A percentile compares a stretch with the other conserved stretches of the same genome.
phyloP scores from a whole-genome alignment of 2,329 filamentous ascomycete species.

The Fusarium denticulatum region DNA sequence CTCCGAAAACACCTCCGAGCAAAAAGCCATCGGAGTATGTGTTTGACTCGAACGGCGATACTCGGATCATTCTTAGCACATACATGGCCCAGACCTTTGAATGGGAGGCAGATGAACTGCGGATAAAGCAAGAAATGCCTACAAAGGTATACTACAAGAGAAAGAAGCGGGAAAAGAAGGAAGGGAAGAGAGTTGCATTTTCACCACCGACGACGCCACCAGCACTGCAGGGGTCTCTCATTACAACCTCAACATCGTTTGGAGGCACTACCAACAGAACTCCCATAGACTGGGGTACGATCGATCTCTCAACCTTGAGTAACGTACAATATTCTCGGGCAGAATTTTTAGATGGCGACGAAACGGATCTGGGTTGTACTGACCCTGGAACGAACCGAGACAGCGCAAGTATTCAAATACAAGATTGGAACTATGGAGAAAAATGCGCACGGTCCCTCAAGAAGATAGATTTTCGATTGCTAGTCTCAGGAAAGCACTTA shows the following conservation, averaged over 20 bases:
- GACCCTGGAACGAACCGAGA: rapidly evolving
- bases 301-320: rapidly evolving
- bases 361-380: rapidly evolving
- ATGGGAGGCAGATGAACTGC: neutral
- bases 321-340: rapidly evolving
- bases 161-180: neutral
- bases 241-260: rapidly evolving
- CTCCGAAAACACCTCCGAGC: neutral
- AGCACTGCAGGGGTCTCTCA: rapidly evolving
- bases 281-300: rapidly evolving
- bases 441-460: rapidly evolving
- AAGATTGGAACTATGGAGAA: neutral
- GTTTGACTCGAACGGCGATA: neutral
- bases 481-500: slow-evolving; percentile 5
- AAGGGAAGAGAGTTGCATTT: rapidly evolving
- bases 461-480: neutral
- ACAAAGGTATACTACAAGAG: rapidly evolving
- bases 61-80: neutral
- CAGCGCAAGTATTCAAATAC: rapidly evolving
- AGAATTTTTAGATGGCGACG: rapidly evolving
- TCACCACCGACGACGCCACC: neutral
- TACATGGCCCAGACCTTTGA: rapidly evolving
- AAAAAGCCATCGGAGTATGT: neutral
- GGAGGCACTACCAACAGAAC: rapidly evolving
- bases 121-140: rapidly evolving